Percentiles rank a stretch among this genome's conserved stretches.
phyloP scores from a whole-genome alignment of 2,329 filamentous ascomycete species.

The Arthrinium phaeospermum region DNA sequence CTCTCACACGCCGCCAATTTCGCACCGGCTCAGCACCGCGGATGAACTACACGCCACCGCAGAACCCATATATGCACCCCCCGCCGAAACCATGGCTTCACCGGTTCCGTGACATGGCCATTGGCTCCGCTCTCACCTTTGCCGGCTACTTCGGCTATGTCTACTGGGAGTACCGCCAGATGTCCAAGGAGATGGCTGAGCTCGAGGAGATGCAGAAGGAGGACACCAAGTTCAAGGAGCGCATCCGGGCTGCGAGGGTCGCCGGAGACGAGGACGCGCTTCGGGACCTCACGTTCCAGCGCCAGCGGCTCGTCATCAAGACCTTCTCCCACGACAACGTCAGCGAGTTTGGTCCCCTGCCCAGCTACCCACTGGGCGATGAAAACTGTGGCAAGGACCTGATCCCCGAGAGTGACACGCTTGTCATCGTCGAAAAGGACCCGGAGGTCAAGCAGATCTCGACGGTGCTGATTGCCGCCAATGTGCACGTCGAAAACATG shows the following conservation, averaged over 20 bases:
- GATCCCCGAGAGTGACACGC: slow-evolving; percentile 18
- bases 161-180: slow-evolving; percentile 11
- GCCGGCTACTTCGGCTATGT: slow-evolving; percentile 9
- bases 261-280: neutral
- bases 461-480: slow-evolving; percentile 2
- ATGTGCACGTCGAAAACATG: slow-evolving; percentile 11
- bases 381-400: slow-evolving; percentile 18
- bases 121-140: neutral
- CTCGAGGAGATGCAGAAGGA: slow-evolving; percentile 16
- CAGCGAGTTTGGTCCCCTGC: slow-evolving; percentile 12
- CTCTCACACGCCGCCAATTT: slow-evolving; percentile 4
- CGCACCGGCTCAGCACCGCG: neutral
- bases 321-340: neutral
- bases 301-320: neutral
- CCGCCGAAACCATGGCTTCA: slow-evolving; percentile 19
- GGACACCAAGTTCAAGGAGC: neutral
- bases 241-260: neutral
- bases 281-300: slow-evolving; percentile 14
- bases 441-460: neutral
- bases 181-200: neutral
- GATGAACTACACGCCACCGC: slow-evolving; percentile 19
- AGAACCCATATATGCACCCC: slow-evolving; percentile 12
- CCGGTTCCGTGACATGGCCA: slow-evolving; percentile 19
- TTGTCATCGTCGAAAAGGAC: slow-evolving; percentile 5
- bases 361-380: slow-evolving; percentile 9